Base-by-base conservation (phyloP, 139 green algal species). In the Chlamydomonas urium region DNA sequence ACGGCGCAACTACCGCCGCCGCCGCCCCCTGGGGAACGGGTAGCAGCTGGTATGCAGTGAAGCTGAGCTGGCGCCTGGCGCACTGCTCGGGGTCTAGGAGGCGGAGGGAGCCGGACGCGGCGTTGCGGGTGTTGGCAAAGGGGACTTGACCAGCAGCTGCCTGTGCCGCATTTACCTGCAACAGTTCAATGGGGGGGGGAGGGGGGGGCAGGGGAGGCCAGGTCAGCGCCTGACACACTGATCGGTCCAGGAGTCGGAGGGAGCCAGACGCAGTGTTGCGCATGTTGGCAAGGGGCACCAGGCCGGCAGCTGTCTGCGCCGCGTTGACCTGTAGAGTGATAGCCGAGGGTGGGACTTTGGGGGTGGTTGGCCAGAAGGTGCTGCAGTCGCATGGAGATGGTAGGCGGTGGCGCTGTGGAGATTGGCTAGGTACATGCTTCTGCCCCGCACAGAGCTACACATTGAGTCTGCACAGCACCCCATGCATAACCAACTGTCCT, bases 81-180 rank as follows among this genome's bases (percentile, higher is more conserved):
- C 74, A 71, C 42, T 76, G 32, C 2, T 6, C 35, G 1, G 78
- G 29, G 78, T 89, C 78, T 23, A 80, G 66, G 63, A 84, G 76
- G 65, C 81, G 53, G 57, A 85, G 28, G 3, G 65, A 75, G 4
- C 81, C 84, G 24, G 81, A 67, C 2, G 81, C 81, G 0, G 77
- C 76, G 71, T 88, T 90, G 69, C 84, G 76, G 0, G 84, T 35
- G 75, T 85, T 86, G 69, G 79, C 76, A 26, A 88, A 82, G 3
- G 66, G 47, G 45, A 36, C 1, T 47, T 69, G 61, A 5, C 79
- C 81, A 0, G 45, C 48, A 2, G 62, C 35, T 3, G 1, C 45
- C 42, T 66, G 66, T 23, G 50, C 60, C n/a, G 24, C 21, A 56
- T 86, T 86, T 23, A 88, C 36, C 73, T 81, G 38, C n/a, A n/a